These are phyloP conservation scores for Piromyces sp. DNA, from an alignment of 192 early-diverging fungal genomes.

Conservation along the genomic window DNA sequence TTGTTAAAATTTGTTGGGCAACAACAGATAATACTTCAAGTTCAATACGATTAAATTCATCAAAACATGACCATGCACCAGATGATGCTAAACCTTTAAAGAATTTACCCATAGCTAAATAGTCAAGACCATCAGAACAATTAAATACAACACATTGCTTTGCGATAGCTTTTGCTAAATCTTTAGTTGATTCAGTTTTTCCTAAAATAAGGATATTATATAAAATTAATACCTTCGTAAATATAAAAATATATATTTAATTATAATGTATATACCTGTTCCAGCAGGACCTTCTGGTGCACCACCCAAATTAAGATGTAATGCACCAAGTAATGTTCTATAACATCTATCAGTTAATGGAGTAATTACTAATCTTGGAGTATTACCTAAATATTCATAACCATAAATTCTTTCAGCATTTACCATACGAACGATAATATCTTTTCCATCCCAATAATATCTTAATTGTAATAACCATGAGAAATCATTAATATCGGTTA, in stretches of 20 bases:
- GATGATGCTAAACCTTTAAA: constrained; percentile 39
- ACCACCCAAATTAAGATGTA: constrained; percentile 44
- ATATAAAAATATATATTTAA: not conserved
- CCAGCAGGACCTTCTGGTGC: constrained; percentile 35
- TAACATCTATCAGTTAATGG: constrained; percentile 47
- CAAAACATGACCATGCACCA: constrained; percentile 49
- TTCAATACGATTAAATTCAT: constrained; percentile 49
- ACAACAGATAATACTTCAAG: constrained; percentile 45
- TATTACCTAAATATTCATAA: constrained; percentile 28
- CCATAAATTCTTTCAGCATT: constrained; percentile 42
- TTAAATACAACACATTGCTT: constrained; percentile 54
- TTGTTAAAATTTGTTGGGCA: constrained; percentile 45
- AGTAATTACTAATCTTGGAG: constrained; percentile 32
- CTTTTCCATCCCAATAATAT: constrained; percentile 42
- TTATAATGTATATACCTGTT: constrained; percentile 11
- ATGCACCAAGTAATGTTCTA: constrained; percentile 37
- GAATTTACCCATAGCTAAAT: constrained; percentile 49
- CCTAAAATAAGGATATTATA: too few relatives aligned
- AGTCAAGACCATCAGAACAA: constrained; percentile 48
- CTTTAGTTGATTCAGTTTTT: constrained; percentile 51
- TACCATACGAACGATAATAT: constrained; percentile 41
- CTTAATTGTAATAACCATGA: constrained; percentile 39
- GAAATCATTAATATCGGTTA: constrained; percentile 32
- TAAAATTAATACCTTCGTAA: too few relatives aligned
- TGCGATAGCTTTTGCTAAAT: constrained; percentile 41